phyloP scores from a whole-genome alignment of 192 early-diverging fungal species.

The Chytriomyces sp. region DNA sequence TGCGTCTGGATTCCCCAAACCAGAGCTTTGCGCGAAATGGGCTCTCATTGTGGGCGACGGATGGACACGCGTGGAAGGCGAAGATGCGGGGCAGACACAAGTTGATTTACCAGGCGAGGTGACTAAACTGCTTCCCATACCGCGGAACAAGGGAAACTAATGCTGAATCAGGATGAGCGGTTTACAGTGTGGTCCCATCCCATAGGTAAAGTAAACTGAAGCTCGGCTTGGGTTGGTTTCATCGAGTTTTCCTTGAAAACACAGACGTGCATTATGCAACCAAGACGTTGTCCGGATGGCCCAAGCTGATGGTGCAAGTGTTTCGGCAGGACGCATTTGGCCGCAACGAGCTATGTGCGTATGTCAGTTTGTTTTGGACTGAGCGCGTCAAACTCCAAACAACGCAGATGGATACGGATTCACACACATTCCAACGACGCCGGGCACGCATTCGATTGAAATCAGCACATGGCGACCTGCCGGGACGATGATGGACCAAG shows the following conservation, averaged over 20 bases:
- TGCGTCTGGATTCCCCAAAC: conserved; percentile 49
- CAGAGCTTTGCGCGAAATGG: conserved; percentile 50
- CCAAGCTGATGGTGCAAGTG: conserved; percentile 59
- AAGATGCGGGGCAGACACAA: conserved; percentile 48
- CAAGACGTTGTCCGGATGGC: conserved; percentile 54
- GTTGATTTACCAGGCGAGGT: conserved; percentile 48
- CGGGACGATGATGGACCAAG: conserved; percentile 43
- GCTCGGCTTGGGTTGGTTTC: neutral
- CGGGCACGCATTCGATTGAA: conserved; percentile 53
- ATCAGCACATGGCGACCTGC: conserved; percentile 56
- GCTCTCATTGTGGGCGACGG: conserved; percentile 45
- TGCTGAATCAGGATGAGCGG: conserved; percentile 40
- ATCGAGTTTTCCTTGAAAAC: neutral
- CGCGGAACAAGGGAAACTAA: too few relatives aligned
- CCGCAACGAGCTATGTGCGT: conserved; percentile 55
- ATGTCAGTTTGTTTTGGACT: neutral
- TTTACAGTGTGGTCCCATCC: conserved; percentile 59
- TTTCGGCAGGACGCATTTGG: conserved; percentile 55
- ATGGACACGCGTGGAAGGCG: conserved; percentile 53
- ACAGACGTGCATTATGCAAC: conserved; percentile 61
- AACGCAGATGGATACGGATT: conserved; percentile 58
- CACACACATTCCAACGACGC: conserved; percentile 54
- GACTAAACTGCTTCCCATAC: neutral
- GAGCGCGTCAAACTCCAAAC: neutral
- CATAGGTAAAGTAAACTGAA: conserved; percentile 40